phyloP scores from a whole-genome alignment of 2,329 filamentous ascomycete genomes.

The Simplicillium aogashimaense region DNA sequence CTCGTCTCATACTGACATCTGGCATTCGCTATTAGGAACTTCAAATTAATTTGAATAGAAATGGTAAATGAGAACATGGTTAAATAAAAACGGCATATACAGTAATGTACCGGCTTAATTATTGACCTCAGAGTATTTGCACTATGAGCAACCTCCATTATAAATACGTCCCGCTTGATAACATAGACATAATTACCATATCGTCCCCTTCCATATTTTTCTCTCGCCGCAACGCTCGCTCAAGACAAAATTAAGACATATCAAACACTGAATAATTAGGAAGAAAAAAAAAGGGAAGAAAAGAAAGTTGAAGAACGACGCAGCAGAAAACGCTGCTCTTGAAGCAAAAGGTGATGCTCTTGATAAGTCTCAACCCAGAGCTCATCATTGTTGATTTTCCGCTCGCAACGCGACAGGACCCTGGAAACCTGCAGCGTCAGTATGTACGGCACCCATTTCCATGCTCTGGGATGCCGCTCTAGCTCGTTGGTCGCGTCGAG shows the following conservation, averaged over 20 bases:
- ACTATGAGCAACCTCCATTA: no score
- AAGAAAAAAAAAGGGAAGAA: background rate
- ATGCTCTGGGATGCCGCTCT: conserved; percentile 46
- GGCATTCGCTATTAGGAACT: no score
- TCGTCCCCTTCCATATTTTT: background rate
- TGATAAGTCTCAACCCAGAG: background rate
- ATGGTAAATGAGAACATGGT: no score
- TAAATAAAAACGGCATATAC: no score
- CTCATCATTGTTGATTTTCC: background rate
- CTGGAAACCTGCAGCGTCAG: conserved; percentile 37
- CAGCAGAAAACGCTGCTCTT: background rate
- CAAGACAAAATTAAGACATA: background rate
- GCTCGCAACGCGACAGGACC: conserved; percentile 38
- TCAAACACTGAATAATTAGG: background rate
- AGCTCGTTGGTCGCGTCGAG: conserved; percentile 22
- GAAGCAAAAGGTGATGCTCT: background rate
- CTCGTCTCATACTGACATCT: no score
- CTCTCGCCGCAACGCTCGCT: background rate
- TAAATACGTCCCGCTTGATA: no score
- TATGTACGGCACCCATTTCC: conserved; percentile 62
- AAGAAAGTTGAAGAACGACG: background rate
- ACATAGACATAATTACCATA: no score
- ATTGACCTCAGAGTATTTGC: no score
- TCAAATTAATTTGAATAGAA: no score
- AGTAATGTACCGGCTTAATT: no score